Evolutionary conservation across 2,329 filamentous ascomycete genomes (phyloP), one percentile per base, ranked within the genome.

Genomic region (Waltergamsia citrina): DNA sequence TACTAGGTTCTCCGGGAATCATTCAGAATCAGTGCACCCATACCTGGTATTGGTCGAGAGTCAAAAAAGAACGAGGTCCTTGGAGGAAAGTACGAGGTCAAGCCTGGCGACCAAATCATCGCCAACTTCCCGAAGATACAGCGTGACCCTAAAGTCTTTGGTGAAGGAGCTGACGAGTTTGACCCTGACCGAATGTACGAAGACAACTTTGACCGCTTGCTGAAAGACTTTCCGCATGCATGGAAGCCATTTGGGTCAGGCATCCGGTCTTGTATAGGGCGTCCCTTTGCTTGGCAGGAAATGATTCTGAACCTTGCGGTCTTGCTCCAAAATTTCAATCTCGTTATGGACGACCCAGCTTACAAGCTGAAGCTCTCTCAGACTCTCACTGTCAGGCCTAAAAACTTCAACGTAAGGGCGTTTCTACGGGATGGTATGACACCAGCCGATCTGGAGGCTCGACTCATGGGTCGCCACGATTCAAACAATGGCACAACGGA

Each of bases 191-290:
- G 81, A 8, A 84, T 86, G 79, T 55, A 79, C 1, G 77, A 83
- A 25, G 79, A 78, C 11, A 65, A 71, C 17, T 86, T 85, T 45
- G 63, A 74, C 12, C 65, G 63, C 3, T 51, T 78, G 16, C 78
- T 74, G 20, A 66, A 67, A 11, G 74, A 73, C 35, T 67, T 68
- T 21, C n/a, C n/a, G n/a, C n/a, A n/a, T n/a, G n/a, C n/a, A n/a
- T 81, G 74, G 77, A 82, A 83, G 56, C 80, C 83, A 4, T 88
- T 87, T 44, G 84, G 83, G 2, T 81, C 82, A 38, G 82, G 82
- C 2, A 64, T 70, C 41, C 62, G 83, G 34, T 78, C 63, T 2
- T 88, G 82, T 44, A 86, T 87, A 39, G 83, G 83, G 4, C 63
- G 81, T 2, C 67, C 74, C 0, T 87, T 87, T 49, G 81, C 82